phyloP scores from a whole-genome alignment of 1,139 yeast species.

The Fermentozyma sake region DNA sequence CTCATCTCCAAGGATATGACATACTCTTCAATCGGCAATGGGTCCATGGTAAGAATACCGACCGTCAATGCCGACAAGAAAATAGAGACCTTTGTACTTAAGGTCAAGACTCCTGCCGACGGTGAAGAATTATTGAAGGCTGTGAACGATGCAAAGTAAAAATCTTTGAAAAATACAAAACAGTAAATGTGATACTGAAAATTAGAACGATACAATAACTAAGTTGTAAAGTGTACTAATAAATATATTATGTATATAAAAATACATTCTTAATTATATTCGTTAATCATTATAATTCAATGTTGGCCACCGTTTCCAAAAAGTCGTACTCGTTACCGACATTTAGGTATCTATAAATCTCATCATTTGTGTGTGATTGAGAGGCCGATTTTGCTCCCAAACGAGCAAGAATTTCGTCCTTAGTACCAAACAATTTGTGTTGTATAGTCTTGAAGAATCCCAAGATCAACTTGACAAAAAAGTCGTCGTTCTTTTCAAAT shows the following conservation, averaged over 20 bases:
- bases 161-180: no score
- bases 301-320: constrained; percentile 32
- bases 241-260: constrained; percentile 1
- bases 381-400: constrained; percentile 23
- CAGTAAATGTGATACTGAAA: no score
- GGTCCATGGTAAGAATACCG: constrained; percentile 55
- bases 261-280: neutral
- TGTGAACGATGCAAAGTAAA: constrained; percentile 36
- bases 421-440: constrained; percentile 50
- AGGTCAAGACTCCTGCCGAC: constrained; percentile 66
- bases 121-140: constrained; percentile 58
- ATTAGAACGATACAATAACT: no score
- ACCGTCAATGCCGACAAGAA: constrained; percentile 39
- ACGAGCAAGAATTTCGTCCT: constrained; percentile 37
- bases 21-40: constrained; percentile 57
- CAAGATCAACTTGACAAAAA: constrained; percentile 43
- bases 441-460: constrained; percentile 46
- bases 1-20: constrained; percentile 47
- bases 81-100: constrained; percentile 58
- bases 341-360: constrained; percentile 28
- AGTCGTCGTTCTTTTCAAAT: constrained; percentile 54
- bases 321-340: constrained; percentile 51
- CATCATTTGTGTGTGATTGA: constrained; percentile 7
- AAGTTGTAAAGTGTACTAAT: neutral
- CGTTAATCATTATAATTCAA: constrained; percentile 6